Conservation (phyloP, 169 alveolate genomes). For the Cryptosporidium baileyi region DNA sequence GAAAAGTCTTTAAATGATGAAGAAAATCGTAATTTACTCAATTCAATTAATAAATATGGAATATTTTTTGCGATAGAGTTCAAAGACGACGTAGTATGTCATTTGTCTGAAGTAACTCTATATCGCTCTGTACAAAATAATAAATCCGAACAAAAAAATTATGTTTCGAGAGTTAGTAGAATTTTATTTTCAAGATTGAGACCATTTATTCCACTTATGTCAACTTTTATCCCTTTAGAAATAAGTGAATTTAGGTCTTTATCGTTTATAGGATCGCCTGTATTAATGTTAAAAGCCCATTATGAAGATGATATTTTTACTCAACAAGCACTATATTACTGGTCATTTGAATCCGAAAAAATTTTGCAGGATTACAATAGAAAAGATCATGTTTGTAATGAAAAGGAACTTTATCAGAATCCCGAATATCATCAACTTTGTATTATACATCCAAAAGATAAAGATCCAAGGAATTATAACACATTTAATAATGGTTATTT, state of each 20-base stretch:
- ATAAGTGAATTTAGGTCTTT: slow-evolving; percentile 51
- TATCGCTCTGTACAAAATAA: background rate
- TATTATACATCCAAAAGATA: slow-evolving; percentile 11
- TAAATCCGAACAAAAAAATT: background rate
- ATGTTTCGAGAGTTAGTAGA: slow-evolving; percentile 46
- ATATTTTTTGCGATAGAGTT: slow-evolving; percentile 51
- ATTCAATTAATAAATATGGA: slow-evolving; percentile 39
- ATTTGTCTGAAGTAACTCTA: slow-evolving; percentile 19
- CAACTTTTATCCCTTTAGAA: slow-evolving; percentile 19
- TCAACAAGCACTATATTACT: slow-evolving; percentile 39
- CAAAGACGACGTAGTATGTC: slow-evolving; percentile 57
- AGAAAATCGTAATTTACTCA: background rate
- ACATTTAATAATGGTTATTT: slow-evolving; percentile 8
- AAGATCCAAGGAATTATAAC: slow-evolving; percentile 34
- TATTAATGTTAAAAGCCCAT: slow-evolving; percentile 7
- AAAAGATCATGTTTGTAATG: slow-evolving; percentile 47
- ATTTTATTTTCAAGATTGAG: slow-evolving; percentile 40
- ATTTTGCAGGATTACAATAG: slow-evolving; percentile 3
- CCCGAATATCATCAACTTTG: slow-evolving; percentile 19
- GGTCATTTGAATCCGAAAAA: slow-evolving; percentile 56
- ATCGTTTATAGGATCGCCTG: slow-evolving; percentile 55
- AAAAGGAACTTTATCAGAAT: slow-evolving; percentile 2
- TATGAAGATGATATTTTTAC: slow-evolving; percentile 32
- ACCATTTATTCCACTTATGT: slow-evolving; percentile 31
- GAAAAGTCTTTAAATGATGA: background rate